Evolutionary conservation across 129 eudicot species (phyloP).

Genomic region (sunflower (Helianthus annuus)): HanXRQr2.0-SUNRISE NC_035447.2:98765301-98765800

Average conservation of each 20-base stretch:
- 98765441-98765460: constrained; percentile 97
- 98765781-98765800: constrained; percentile 85
- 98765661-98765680: background rate
- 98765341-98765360: constrained; percentile 53
- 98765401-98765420: no score
- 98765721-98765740: constrained; percentile 86
- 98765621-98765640: background rate
- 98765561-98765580: background rate
- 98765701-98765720: constrained; percentile 81
- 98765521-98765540: background rate
- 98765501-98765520: background rate
- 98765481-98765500: background rate
- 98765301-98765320: background rate
- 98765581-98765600: background rate
- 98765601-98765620: background rate
- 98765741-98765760: constrained; percentile 96
- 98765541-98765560: background rate
- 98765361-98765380: constrained; percentile 93
- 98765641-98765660: background rate
- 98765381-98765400: constrained; percentile 80
- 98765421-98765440: constrained; percentile 35
- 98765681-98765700: constrained; percentile 43
- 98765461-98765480: constrained; percentile 98
- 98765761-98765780: constrained; percentile 90
- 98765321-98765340: constrained; percentile 24